These are phyloP conservation scores for Vicia sativa DNA, from an alignment of 306 rosid species.

Conservation along the genomic window DNA sequence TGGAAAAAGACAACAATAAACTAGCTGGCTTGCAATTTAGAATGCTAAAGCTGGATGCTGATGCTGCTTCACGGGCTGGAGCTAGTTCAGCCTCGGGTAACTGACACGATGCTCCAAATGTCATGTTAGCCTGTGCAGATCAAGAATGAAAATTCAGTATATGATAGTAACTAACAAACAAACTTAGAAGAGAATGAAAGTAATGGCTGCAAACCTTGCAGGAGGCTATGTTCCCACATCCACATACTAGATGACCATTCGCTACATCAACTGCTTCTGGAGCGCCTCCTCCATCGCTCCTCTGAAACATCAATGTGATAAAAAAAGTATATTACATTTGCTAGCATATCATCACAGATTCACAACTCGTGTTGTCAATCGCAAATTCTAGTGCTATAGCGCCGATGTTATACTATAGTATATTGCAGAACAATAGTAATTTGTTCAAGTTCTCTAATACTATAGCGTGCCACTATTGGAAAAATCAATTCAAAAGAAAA, in stretches of 20 bases:
- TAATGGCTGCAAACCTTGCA: constrained; percentile 60
- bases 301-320: constrained; percentile 45
- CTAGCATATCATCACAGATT: background rate
- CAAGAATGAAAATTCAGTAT: constrained; percentile 17
- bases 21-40: constrained; percentile 38
- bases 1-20: constrained; percentile 37
- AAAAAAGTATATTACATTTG: constrained; percentile 3
- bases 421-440: too few species aligned
- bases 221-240: constrained; percentile 61
- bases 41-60: constrained; percentile 38
- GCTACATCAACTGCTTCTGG: constrained; percentile 61
- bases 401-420: too few species aligned
- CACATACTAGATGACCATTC: constrained; percentile 69
- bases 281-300: constrained; percentile 85
- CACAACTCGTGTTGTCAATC: too few species aligned
- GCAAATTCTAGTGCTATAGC: too few species aligned
- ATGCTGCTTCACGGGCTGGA: constrained; percentile 17
- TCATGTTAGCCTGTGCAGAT: constrained; percentile 59
- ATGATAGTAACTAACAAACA: background rate
- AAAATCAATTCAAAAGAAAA: constrained; percentile 1
- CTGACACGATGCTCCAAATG: constrained; percentile 59
- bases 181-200: background rate
- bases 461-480: background rate
- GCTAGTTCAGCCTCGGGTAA: constrained; percentile 48
- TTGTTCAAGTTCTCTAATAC: background rate